Evolutionary conservation across 2,329 filamentous ascomycete genomes (phyloP).

Genomic region (Didymella sp.): DNA sequence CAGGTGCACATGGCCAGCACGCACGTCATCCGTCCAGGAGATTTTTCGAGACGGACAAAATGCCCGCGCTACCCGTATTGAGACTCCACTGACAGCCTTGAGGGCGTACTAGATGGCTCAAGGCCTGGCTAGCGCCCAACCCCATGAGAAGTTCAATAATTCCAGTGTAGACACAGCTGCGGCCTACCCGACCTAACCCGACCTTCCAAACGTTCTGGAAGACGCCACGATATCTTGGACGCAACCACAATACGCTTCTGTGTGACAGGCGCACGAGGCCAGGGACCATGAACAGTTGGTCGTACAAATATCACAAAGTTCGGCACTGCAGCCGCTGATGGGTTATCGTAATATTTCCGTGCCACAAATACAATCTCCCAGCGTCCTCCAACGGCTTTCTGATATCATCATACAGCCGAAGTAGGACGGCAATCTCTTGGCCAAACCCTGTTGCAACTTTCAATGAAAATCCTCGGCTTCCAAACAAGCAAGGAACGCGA

Average conservation of each 20-base stretch:
- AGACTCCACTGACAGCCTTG: conserved; percentile 12
- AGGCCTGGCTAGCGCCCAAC: conserved; percentile 30
- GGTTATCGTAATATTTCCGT: conserved; percentile 14
- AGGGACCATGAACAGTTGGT: conserved; percentile 3
- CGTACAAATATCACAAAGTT: conserved; percentile 17
- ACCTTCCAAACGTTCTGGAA: conserved; percentile 34
- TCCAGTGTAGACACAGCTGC: conserved; percentile 15
- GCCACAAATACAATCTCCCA: conserved; percentile 25
- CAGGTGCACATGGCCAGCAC: conserved; percentile 31
- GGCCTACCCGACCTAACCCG: conserved; percentile 25
- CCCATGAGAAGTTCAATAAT: conserved; percentile 28
- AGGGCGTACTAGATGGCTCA: conserved; percentile 1
- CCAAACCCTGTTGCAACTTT: conserved; percentile 22
- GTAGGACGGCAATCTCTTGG: conserved; percentile 29
- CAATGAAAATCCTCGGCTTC: conserved; percentile 30
- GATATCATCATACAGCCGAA: conserved; percentile 24
- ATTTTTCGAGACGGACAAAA: conserved; percentile 33
- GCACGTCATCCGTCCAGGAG: conserved; percentile 40
- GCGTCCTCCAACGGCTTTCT: conserved; percentile 38
- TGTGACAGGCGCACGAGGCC: conserved; percentile 24
- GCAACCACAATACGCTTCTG: conserved; percentile 16
- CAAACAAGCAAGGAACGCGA: conserved; percentile 23
- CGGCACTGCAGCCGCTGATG: conserved; percentile 4
- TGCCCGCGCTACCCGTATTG: conserved; percentile 28
- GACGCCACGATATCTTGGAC: conserved; percentile 30